Base-by-base conservation (phyloP, 345 rosid genomes). In the Pistacia vera region DNA sequence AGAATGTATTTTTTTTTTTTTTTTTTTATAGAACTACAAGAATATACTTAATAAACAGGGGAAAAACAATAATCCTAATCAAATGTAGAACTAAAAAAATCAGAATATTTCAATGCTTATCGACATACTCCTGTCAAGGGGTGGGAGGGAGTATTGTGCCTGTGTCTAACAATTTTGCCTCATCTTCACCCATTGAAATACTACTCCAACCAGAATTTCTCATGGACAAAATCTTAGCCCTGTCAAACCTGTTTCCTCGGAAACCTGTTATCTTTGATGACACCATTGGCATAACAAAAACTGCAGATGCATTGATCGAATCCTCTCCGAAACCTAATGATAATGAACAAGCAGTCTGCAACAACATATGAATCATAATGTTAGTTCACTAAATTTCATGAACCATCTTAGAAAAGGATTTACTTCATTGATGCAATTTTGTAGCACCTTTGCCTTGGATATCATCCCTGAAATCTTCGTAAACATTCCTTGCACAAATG, bases 281-380 rank as follows among this genome's bases (percentile, higher is more conserved):
- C 61, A 96, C 90, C 98, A 96, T 96, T 18, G 98, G 99, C 98
- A 96, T 96, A 62, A 96, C 99, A 1, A 96, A 88, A 70, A 93
- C 77, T 8, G 99, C 98, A 5, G 99, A 93, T 74, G 99, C 98
- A n/a, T 90, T 93, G 68, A 96, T 93, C 0, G 99, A 88, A 75
- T 93, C 99, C 72, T 93, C 99, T 1, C 92, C 92, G 22, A 93
- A 85, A 66, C 98, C 97, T 48, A 93, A 85, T 7, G 93, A 86
- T 13, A 90, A 74, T 12, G 91, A 83, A 68, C 90, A 91, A 63
- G 92, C 93, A 81, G 82, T 80, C 99, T 96, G 91, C 89, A 81
- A 82, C 74, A 65, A 57, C 17, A 74, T 41, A 44, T 10, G 4
- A 59, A 44, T 41, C 4, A 0, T 7, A 8, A 2, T 33, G 54